Evolutionary conservation across 2,329 filamentous ascomycete genomes (phyloP), one percentile per base, ranked within the genome.

Genomic region (Pseudopithomyces chartarum): DNA sequence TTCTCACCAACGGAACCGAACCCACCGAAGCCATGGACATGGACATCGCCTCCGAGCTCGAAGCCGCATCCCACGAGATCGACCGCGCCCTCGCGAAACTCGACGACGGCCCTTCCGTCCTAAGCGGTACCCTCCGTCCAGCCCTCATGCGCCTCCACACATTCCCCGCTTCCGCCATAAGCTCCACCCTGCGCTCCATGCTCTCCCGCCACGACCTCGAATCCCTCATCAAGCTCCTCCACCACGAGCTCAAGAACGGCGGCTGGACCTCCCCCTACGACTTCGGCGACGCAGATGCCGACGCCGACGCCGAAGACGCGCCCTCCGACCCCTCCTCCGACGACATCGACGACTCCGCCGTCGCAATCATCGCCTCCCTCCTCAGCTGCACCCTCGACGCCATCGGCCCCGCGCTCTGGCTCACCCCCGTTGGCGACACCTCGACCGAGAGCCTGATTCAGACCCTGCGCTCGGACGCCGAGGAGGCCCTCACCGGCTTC

Each of bases 341-440:
- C 7, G 78, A 80, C 3, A 84, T 86, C 0, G 85, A 88, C 19
- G 87, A 92, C 65, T 85, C 85, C 48, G 86, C 87, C 50, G 88
- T 93, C 62, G 81, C 85, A 15, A 84, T 91, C 39, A 88, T 94
- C 59, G 85, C 89, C 15, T 86, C 88, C 61, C 80, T 94, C 3
- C 81, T 93, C 29, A 87, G 87, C 60, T 86, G 87, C 66, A 90
- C 90, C 58, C 81, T 94, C 42, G 90, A 94, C 73, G 87, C 90
- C 0, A 84, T 94, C 15, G 90, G 90, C 1, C 83, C 88, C 10
- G 86, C 86, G 52, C 90, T 90, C 19, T 93, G 90, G 90, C 81
- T 93, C 43, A 64, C 71, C 2, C 56, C 63, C 5, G 62, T 70
- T 6, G 63, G 64, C 43, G 78, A 81, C 34, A 76, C 81, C 11